Evolutionary conservation across 163 green algal genomes (phyloP).

Genomic region (Scenedesmus sp.): DNA sequence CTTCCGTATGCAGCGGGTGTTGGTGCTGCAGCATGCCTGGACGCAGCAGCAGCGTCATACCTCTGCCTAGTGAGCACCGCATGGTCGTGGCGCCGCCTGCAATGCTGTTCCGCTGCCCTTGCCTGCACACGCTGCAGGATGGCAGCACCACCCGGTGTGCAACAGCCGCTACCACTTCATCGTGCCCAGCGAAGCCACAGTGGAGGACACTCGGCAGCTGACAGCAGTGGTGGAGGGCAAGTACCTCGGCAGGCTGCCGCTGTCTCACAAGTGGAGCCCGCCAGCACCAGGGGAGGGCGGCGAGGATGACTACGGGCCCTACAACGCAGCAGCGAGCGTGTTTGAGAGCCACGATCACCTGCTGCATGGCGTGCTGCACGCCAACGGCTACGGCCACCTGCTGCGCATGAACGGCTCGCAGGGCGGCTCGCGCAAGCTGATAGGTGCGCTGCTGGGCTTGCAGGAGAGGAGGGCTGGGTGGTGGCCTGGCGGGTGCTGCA

Average conservation of each 20-base stretch:
- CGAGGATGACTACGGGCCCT: conserved; percentile 37
- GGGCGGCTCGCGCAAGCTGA: conserved; percentile 60
- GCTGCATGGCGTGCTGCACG: conserved; percentile 95
- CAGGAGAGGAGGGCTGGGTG: too few relatives aligned
- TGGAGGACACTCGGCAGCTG: conserved; percentile 64
- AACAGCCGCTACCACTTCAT: conserved; percentile 92
- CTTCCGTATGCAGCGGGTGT: not conserved
- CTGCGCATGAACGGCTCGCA: conserved; percentile 92
- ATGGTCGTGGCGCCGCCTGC: not conserved
- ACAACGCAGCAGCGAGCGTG: conserved; percentile 68
- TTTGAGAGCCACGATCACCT: conserved; percentile 90
- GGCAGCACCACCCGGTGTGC: conserved; percentile 93
- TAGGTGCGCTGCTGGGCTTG: conserved; percentile 24
- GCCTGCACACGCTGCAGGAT: conserved; percentile 77
- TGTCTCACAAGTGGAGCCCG: conserved; percentile 20
- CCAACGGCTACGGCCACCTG: conserved; percentile 97
- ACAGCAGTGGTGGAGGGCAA: conserved; percentile 62
- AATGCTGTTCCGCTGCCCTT: not conserved
- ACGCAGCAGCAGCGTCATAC: not conserved
- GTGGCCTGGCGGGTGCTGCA: not conserved
- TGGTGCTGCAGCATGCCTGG: not conserved
- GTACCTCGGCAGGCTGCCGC: conserved; percentile 25
- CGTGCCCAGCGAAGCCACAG: conserved; percentile 70
- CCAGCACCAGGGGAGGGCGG: conserved; percentile 17
- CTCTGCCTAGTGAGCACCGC: not conserved